These are phyloP conservation scores for Acanthamoeba castellanii DNA, from an alignment of 208 protist genomes.

Conservation along the genomic window DNA sequence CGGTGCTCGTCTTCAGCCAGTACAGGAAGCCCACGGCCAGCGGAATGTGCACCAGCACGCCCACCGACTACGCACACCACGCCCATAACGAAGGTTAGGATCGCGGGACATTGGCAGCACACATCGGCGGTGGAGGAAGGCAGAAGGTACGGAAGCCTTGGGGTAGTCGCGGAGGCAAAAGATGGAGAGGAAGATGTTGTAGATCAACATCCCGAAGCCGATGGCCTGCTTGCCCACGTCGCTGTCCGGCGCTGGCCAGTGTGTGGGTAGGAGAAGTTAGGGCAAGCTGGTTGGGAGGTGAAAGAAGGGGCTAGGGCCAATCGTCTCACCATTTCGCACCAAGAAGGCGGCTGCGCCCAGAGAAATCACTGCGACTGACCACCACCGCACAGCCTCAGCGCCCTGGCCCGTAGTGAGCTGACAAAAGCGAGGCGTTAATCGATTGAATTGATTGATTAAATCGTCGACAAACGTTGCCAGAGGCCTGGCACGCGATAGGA, in stretches of 20 bases:
- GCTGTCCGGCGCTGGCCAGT: not conserved
- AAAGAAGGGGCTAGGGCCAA: not conserved
- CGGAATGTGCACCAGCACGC: slow-evolving; percentile 26
- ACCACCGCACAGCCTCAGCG: slow-evolving; percentile 16
- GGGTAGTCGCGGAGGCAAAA: slow-evolving; percentile 46
- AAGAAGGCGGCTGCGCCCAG: not conserved
- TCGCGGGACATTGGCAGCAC: not conserved
- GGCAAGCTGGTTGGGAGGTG: not conserved
- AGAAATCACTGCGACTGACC: slow-evolving; percentile 5
- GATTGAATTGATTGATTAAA: not conserved
- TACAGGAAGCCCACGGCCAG: slow-evolving; percentile 16
- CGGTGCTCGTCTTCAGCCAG: slow-evolving; percentile 19
- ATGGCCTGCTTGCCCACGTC: slow-evolving; percentile 24
- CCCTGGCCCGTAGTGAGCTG: not conserved
- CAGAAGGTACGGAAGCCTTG: not conserved
- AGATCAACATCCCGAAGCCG: not conserved
- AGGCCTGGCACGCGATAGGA: not conserved
- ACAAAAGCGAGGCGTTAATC: too few species aligned
- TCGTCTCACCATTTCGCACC: not conserved
- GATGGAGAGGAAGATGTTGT: not conserved
- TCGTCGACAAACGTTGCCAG: not conserved
- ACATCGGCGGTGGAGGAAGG: not conserved
- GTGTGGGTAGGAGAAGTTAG: not conserved
- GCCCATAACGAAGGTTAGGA: too few species aligned
- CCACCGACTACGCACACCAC: not conserved